A percentile compares a stretch with the other conserved stretches of the same genome.
Conservation (phyloP, 441 rosid species). For the Euphorbia celastroides region DNA sequence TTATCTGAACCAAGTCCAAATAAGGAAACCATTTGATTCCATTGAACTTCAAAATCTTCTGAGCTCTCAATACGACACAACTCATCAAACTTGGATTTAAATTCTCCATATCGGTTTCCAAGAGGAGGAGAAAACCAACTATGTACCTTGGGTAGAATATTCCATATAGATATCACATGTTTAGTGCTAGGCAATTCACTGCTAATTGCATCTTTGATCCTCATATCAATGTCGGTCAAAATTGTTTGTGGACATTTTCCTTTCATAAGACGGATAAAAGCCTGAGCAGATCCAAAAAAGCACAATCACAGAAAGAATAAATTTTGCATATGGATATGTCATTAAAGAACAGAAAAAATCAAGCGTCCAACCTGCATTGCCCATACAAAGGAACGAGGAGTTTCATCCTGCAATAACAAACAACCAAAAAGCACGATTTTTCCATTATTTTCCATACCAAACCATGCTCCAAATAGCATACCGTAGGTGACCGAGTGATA, state of each 20-base stretch:
- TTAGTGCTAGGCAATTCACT: conserved; percentile 67
- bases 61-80: conserved; percentile 43
- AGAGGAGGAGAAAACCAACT: conserved; percentile 77
- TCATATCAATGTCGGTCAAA: conserved; percentile 66
- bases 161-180: conserved; percentile 61
- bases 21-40: conserved; percentile 62
- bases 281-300: conserved; percentile 52
- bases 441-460: conserved; percentile 73
- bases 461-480: conserved; percentile 68
- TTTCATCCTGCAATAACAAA: conserved; percentile 76
- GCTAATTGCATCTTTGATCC: conserved; percentile 64
- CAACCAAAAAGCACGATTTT: conserved; percentile 63
- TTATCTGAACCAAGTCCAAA: conserved; percentile 75
- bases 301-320: neutral
- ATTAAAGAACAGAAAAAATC: conserved; percentile 4
- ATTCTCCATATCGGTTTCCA: conserved; percentile 64
- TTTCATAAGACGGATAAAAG: conserved; percentile 71
- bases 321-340: conserved; percentile 23
- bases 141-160: conserved; percentile 52
- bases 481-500: conserved; percentile 78
- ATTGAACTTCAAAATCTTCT: conserved; percentile 72
- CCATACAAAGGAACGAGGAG: conserved; percentile 58
- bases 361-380: conserved; percentile 73
- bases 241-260: conserved; percentile 70
- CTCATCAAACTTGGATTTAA: conserved; percentile 64